phyloP scores from a whole-genome alignment of 2,329 filamentous ascomycete genomes.

The Aspergillus costaricaensis region DNA sequence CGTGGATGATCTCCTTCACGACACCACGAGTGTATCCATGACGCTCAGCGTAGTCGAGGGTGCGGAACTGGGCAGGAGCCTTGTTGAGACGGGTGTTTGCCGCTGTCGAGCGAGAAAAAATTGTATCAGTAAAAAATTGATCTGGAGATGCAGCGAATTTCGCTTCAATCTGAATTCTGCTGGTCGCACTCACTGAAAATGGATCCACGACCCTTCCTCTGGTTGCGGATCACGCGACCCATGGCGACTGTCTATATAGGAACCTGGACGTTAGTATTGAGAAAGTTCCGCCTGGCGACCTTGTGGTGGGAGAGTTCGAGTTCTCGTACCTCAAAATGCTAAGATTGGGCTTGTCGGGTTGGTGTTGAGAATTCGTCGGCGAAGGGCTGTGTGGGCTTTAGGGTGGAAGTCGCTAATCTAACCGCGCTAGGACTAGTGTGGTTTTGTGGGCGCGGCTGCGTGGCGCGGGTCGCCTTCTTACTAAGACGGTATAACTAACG shows the following conservation, averaged over 20 bases:
- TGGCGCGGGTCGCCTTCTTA: slow-evolving; percentile 14
- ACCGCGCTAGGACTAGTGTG: slow-evolving; percentile 39
- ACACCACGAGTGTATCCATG: slow-evolving; percentile 98
- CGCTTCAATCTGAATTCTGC: slow-evolving; percentile 21
- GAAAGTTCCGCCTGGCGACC: slow-evolving; percentile 31
- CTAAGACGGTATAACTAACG: not conserved
- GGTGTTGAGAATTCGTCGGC: slow-evolving; percentile 44
- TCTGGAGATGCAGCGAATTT: slow-evolving; percentile 13
- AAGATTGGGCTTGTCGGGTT: slow-evolving; percentile 47
- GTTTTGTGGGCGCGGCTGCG: slow-evolving; percentile 18
- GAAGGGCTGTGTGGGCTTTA: slow-evolving; percentile 49
- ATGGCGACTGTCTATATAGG: slow-evolving; percentile 48
- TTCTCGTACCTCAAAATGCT: slow-evolving; percentile 46
- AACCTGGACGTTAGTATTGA: slow-evolving; percentile 39
- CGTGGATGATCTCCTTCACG: slow-evolving; percentile 99
- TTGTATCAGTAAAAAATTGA: slow-evolving; percentile 36
- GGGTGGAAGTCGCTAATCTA: slow-evolving; percentile 50
- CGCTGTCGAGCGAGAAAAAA: slow-evolving; percentile 51
- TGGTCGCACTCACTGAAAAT: slow-evolving; percentile 69
- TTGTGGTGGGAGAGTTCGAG: slow-evolving; percentile 31
- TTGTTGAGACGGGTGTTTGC: slow-evolving; percentile 92
- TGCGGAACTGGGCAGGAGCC: slow-evolving; percentile 91
- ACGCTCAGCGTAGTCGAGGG: slow-evolving; percentile 92
- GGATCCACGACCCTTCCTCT: slow-evolving; percentile 75
- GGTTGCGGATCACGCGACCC: slow-evolving; percentile 76